Percentiles rank a stretch among this genome's conserved stretches.
phyloP scores from a whole-genome alignment of 2,329 filamentous ascomycete species.

The Albophoma yamanashiensis region DNA sequence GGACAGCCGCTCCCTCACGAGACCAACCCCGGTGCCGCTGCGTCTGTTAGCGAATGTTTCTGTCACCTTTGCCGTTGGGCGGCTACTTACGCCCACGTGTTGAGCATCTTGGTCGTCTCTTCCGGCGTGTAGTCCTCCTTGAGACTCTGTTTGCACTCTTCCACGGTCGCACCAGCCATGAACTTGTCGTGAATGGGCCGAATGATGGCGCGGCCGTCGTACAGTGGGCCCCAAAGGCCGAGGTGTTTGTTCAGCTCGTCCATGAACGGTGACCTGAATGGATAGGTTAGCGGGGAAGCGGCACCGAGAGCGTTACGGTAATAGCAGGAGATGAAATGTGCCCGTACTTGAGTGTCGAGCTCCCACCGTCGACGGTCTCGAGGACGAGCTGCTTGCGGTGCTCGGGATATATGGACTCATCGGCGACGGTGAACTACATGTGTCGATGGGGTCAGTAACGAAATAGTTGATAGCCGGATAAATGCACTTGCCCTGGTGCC shows the following conservation, averaged over 20 bases:
- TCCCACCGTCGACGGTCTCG: conserved; percentile 29
- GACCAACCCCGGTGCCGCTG: conserved; percentile 32
- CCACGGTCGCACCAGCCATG: conserved; percentile 25
- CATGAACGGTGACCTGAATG: conserved; percentile 27
- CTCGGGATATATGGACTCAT: conserved; percentile 31
- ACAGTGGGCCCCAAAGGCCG: conserved; percentile 28
- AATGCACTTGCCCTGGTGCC: conserved; percentile 26
- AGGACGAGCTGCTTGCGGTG: conserved; percentile 29
- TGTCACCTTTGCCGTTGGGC: neutral
- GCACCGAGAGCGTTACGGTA: neutral
- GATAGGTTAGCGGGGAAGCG: neutral
- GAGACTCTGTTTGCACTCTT: conserved; percentile 29
- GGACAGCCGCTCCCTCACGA: conserved; percentile 29
- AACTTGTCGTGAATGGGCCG: conserved; percentile 28
- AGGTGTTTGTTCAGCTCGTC: conserved; percentile 25
- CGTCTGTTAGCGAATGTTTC: neutral
- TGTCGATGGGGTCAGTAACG: neutral
- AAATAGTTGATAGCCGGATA: neutral
- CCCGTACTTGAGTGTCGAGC: conserved; percentile 32
- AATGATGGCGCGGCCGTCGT: conserved; percentile 33
- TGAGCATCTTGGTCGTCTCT: conserved; percentile 18
- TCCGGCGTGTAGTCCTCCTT: conserved; percentile 24
- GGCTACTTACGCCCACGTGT: conserved; percentile 26
- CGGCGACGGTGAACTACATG: conserved; percentile 29
- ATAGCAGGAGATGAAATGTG: neutral